Evolutionary conservation across 1,284 basidiomycete genomes (phyloP), one percentile per base, ranked within the genome.

Genomic region (Ganoderma lucidum): DNA sequence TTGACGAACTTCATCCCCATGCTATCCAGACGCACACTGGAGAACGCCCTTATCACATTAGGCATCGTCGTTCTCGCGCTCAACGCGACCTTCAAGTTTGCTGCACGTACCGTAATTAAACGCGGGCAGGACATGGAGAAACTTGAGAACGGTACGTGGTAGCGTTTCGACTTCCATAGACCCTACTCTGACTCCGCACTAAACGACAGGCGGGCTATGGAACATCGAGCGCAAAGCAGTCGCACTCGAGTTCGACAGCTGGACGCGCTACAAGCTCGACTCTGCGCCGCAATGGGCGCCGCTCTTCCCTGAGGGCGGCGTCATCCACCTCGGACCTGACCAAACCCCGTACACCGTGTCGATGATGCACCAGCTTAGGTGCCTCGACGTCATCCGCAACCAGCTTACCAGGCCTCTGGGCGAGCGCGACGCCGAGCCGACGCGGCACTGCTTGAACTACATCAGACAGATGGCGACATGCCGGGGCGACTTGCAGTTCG

Each of bases 291-390:
- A 72, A 23, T 75, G 67, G 69, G 68, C 66, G 1, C 65, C 66
- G 3, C 72, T 75, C 56, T 62, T 72, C 39, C 71, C 74, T 9
- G 69, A 58, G 5, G 70, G 71, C 28, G 74, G 74, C 53, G 23
- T 73, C 23, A 56, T 75, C 32, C 67, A 75, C 53, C 62, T 72
- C 44, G 66, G 68, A n/a, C 53, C 51, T 0, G 45, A 39, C 4
- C 68, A 39, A 35, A 62, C 65, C 10, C 69, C 70, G 15, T 72
- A 73, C 67, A 75, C 73, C 6, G 71, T 75, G 48, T 65, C 73
- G 30, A 70, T 75, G 69, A 71, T 75, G 63, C 75, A 75, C 68
- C 71, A 75, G 58, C 71, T 75, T 14, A 69, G 71, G 37, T 75
- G 75, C 66, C 69, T 75, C 61, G 68, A 74, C 70, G 60, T 70